phyloP scores from a whole-genome alignment of 2,329 filamentous ascomycete species.

The Pseudopyrenochaeta lycopersici region DNA sequence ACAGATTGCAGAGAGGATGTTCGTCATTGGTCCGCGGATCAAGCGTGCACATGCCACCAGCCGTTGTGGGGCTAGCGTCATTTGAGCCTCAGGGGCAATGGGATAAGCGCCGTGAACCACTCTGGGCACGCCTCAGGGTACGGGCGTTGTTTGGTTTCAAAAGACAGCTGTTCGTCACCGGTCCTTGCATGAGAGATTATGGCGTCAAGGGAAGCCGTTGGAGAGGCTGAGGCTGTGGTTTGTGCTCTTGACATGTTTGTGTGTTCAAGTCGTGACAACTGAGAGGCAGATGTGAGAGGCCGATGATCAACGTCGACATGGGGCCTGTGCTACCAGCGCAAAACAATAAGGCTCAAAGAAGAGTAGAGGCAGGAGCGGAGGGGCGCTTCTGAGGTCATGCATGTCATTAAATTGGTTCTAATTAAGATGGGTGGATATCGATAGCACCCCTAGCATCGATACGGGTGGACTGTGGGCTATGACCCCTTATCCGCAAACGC shows the following conservation, averaged over 20 bases:
- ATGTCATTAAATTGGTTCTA: constrained; percentile 44
- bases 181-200: constrained; percentile 22
- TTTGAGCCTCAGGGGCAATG: constrained; percentile 33
- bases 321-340: constrained; percentile 31
- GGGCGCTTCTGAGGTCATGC: constrained; percentile 43
- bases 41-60: constrained; percentile 19
- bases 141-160: constrained; percentile 33
- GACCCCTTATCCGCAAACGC: constrained; percentile 32
- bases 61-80: constrained; percentile 35
- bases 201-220: constrained; percentile 24
- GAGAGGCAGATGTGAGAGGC: constrained; percentile 6
- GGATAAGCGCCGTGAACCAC: constrained; percentile 39
- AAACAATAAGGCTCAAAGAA: constrained; percentile 34
- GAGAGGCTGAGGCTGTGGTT: constrained; percentile 11
- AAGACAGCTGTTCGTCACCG: constrained; percentile 25
- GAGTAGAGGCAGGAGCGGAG: constrained; percentile 17
- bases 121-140: constrained; percentile 29
- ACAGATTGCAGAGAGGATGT: constrained; percentile 17
- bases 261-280: constrained; percentile 12
- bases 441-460: constrained; percentile 44
- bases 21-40: constrained; percentile 25
- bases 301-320: not conserved
- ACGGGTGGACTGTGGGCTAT: constrained; percentile 19
- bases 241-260: constrained; percentile 21
- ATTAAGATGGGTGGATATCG: constrained; percentile 45